phyloP scores from a whole-genome alignment of 2,329 filamentous ascomycete species.

The Byssothecium circinans region DNA sequence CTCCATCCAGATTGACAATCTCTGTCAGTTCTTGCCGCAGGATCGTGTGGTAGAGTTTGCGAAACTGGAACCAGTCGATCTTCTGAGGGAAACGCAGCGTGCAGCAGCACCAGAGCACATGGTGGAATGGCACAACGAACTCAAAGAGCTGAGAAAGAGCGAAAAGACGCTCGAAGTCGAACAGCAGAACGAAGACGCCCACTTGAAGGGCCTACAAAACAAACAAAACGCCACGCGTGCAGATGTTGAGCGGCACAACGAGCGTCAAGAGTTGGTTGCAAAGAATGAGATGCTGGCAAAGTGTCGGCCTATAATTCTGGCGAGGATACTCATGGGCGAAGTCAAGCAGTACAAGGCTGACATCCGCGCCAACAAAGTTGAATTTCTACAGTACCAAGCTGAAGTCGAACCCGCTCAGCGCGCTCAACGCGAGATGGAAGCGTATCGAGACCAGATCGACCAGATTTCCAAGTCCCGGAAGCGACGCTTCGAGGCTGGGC shows the following conservation, averaged over 20 bases:
- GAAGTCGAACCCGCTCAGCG: conserved; percentile 68
- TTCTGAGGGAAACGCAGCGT: conserved; percentile 82
- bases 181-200: conserved; percentile 60
- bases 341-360: conserved; percentile 57
- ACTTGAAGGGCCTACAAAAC: conserved; percentile 67
- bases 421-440: conserved; percentile 69
- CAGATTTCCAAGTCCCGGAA: conserved; percentile 59
- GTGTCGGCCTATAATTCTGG: conserved; percentile 67
- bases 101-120: conserved; percentile 84
- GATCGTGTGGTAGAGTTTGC: conserved; percentile 96
- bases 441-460: conserved; percentile 64
- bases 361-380: conserved; percentile 57
- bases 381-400: conserved; percentile 62
- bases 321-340: conserved; percentile 57
- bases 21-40: conserved; percentile 96
- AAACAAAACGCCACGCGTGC: conserved; percentile 74
- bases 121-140: conserved; percentile 72
- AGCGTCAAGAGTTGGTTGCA: conserved; percentile 69
- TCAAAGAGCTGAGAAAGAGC: conserved; percentile 70
- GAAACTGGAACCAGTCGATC: conserved; percentile 74
- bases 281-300: conserved; percentile 67
- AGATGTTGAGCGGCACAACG: conserved; percentile 80
- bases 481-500: conserved; percentile 56
- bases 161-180: conserved; percentile 66
- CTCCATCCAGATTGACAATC: conserved; percentile 93